These are phyloP conservation scores for Phytopythium mirpurense DNA, from an alignment of 352 stramenopile genomes.

Conservation along the genomic window DNA sequence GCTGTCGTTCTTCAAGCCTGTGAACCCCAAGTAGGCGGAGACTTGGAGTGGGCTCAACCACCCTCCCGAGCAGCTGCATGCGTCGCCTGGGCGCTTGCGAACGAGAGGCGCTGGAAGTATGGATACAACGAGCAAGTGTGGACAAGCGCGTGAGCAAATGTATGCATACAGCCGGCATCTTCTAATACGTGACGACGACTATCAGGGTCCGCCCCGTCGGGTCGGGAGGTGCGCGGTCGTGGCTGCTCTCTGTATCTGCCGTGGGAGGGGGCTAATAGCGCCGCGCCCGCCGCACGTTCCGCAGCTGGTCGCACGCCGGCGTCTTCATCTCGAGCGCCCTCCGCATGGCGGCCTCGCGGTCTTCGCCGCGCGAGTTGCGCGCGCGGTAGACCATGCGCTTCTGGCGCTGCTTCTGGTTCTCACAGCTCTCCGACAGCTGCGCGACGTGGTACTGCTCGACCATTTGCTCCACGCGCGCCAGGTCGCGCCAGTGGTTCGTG, in stretches of 20 bases:
- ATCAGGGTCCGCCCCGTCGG: conserved; percentile 1
- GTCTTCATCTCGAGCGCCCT: conserved; percentile 80
- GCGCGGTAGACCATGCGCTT: conserved; percentile 87
- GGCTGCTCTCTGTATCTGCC: not conserved
- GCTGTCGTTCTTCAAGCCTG: conserved; percentile 39
- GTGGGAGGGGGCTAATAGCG: conserved; percentile 24
- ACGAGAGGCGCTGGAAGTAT: no score
- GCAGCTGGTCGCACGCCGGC: conserved; percentile 79
- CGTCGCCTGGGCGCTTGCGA: no score
- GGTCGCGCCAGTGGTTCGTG: conserved; percentile 80
- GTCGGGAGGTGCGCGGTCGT: not conserved
- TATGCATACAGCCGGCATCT: conserved; percentile 2
- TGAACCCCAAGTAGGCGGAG: conserved; percentile 22
- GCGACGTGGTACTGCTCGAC: conserved; percentile 79
- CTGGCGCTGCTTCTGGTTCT: conserved; percentile 79
- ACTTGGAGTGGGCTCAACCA: no score
- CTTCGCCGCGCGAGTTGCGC: conserved; percentile 68
- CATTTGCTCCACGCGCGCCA: conserved; percentile 81
- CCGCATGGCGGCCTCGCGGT: conserved; percentile 71
- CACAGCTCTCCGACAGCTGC: conserved; percentile 66
- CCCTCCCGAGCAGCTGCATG: no score
- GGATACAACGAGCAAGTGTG: no score
- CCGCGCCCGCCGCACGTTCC: conserved; percentile 54
- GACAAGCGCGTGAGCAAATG: no score
- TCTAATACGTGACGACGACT: conserved; percentile 7